Evolutionary conservation across 495 filamentous ascomycete species (phyloP).

Genomic region (Aspergillus egyptiacus): DNA sequence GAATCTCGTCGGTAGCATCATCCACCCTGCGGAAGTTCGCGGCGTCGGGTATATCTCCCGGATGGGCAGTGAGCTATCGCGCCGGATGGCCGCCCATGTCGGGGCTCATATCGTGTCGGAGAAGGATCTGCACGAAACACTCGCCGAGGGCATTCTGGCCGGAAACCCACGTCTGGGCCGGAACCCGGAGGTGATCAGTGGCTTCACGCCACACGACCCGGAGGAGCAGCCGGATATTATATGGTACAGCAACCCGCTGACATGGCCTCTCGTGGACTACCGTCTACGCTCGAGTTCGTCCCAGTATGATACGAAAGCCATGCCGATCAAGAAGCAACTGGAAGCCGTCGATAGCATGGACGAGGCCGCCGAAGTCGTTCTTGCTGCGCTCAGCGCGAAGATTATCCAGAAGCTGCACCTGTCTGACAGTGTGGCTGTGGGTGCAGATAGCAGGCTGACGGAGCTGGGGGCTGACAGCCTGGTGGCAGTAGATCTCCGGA

Average conservation of each 20-base stretch:
- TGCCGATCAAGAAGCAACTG: no score
- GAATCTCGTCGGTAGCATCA: slow-evolving; percentile 20
- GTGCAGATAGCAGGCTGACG: no score
- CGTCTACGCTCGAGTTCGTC: no score
- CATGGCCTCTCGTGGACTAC: neutral
- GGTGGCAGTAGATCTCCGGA: slow-evolving; percentile 42
- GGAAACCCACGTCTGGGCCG: neutral
- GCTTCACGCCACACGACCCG: neutral
- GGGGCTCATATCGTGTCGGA: slow-evolving; percentile 25
- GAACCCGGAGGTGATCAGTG: neutral
- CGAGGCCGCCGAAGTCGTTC: no score
- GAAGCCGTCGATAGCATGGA: no score
- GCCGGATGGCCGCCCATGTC: neutral
- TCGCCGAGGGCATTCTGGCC: slow-evolving; percentile 1
- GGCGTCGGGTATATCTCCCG: slow-evolving; percentile 3
- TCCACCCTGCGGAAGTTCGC: slow-evolving; percentile 7
- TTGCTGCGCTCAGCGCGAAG: neutral
- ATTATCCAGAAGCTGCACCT: neutral
- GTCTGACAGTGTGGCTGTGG: slow-evolving; percentile 5
- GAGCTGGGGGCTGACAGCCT: slow-evolving; percentile 43
- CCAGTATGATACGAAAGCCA: no score
- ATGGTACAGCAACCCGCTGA: neutral
- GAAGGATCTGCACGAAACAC: slow-evolving; percentile 42
- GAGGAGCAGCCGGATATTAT: neutral
- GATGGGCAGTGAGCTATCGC: neutral